These are phyloP conservation scores for Cyclotella baltica DNA, from an alignment of 108 stramenopile species.

Conservation along the genomic window DNA sequence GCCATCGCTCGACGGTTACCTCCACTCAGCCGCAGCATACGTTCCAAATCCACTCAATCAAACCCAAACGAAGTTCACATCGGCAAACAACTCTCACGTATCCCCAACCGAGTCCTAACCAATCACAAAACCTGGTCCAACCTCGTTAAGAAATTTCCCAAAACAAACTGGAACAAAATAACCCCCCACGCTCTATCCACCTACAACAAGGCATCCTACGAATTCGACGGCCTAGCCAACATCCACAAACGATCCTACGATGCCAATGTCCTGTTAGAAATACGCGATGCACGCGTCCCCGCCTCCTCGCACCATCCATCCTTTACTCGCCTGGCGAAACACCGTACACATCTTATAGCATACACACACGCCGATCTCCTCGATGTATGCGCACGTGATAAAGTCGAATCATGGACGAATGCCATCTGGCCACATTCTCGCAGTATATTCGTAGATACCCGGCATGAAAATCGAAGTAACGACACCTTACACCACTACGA, in stretches of 20 bases:
- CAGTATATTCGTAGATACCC: constrained; percentile 20
- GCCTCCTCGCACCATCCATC: constrained; percentile 39
- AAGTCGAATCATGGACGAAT: constrained; percentile 13
- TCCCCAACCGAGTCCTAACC: not conserved
- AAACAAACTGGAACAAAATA: not conserved
- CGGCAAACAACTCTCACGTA: constrained; percentile 6
- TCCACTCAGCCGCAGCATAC: not conserved
- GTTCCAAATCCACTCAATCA: too few species aligned
- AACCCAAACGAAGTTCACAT: not conserved
- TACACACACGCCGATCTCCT: constrained; percentile 30
- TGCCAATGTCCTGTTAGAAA: constrained; percentile 27
- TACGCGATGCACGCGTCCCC: constrained; percentile 30
- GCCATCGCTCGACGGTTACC: too few species aligned
- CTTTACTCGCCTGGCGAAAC: constrained; percentile 28
- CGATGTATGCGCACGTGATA: constrained; percentile 8
- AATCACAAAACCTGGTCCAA: not conserved
- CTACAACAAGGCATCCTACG: constrained; percentile 5
- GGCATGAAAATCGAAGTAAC: not conserved
- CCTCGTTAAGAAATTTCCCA: not conserved
- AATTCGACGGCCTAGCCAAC: constrained; percentile 2
- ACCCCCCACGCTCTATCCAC: not conserved
- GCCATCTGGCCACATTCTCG: constrained; percentile 15
- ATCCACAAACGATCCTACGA: constrained; percentile 26
- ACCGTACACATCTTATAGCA: constrained; percentile 20
- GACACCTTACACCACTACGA: not conserved